phyloP scores from a whole-genome alignment of 2,329 filamentous ascomycete genomes.

The Nakataea oryzae region DNA sequence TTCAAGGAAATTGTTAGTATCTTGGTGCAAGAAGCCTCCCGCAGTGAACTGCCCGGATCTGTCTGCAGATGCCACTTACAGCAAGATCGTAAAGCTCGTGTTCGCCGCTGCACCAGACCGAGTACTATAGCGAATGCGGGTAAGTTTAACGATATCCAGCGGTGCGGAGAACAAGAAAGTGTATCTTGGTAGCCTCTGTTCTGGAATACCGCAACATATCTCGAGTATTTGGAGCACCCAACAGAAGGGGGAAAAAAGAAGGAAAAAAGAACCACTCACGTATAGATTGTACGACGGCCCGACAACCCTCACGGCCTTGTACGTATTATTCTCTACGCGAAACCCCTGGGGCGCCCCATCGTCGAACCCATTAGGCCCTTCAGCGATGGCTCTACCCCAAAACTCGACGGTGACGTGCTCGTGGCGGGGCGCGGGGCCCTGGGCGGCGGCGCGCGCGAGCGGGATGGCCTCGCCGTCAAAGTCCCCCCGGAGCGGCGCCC shows the following conservation, averaged over 20 bases:
- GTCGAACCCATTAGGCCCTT: constrained; percentile 21
- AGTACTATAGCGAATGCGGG: too few relatives aligned
- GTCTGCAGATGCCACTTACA: too few relatives aligned
- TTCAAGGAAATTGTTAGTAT: too few relatives aligned
- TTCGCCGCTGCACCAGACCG: constrained; percentile 59
- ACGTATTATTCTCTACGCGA: constrained; percentile 38
- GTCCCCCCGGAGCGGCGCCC: constrained; percentile 29
- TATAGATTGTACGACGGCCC: constrained; percentile 44
- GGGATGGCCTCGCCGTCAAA: constrained; percentile 46
- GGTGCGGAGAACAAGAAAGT: too few relatives aligned
- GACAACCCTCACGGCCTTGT: constrained; percentile 49
- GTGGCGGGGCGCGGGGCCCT: constrained; percentile 18
- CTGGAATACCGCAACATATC: too few relatives aligned
- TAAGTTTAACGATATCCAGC: too few relatives aligned
- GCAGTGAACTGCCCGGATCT: too few relatives aligned
- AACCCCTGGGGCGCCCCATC: constrained; percentile 8
- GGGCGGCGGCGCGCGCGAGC: constrained; percentile 17
- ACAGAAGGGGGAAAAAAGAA: too few relatives aligned
- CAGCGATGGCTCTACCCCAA: constrained; percentile 34
- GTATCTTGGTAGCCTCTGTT: too few relatives aligned
- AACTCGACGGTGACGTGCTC: constrained; percentile 51
- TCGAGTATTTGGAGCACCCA: too few relatives aligned
- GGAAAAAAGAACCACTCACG: too few relatives aligned
- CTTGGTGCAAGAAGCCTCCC: too few relatives aligned
- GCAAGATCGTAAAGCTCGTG: constrained; percentile 55